phyloP scores from a whole-genome alignment of 768 basidiomycete species.

The Amanita muscaria region DNA sequence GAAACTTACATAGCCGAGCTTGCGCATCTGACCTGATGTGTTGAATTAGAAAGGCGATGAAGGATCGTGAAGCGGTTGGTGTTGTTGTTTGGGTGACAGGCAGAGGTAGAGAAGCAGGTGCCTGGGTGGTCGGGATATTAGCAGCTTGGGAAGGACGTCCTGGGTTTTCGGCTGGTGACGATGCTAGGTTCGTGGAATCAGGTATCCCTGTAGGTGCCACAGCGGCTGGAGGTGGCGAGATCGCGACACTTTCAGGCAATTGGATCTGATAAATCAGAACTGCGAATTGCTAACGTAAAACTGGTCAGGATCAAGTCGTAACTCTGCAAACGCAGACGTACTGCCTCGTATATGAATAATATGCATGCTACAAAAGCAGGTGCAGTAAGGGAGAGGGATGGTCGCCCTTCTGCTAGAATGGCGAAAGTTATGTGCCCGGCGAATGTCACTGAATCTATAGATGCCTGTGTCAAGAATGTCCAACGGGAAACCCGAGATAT shows the following conservation, averaged over 20 bases:
- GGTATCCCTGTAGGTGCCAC: conserved; percentile 18
- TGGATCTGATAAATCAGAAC: conserved; percentile 78
- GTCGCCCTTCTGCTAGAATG: conserved; percentile 72
- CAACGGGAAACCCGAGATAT: conserved; percentile 75
- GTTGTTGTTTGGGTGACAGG: conserved; percentile 19
- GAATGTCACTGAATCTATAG: conserved; percentile 78
- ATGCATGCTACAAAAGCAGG: conserved; percentile 81
- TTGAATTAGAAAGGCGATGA: conserved; percentile 45
- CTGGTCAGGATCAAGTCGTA: background rate
- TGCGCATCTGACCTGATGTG: conserved; percentile 64
- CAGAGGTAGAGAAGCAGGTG: conserved; percentile 15
- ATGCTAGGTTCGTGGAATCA: conserved; percentile 12
- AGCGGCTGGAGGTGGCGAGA: conserved; percentile 16
- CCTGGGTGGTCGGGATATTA: conserved; percentile 12
- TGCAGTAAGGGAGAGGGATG: conserved; percentile 72
- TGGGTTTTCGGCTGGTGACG: conserved; percentile 11
- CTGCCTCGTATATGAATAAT: conserved; percentile 76
- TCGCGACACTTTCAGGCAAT: conserved; percentile 50
- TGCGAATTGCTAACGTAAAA: conserved; percentile 67
- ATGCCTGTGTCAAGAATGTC: conserved; percentile 73
- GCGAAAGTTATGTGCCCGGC: conserved; percentile 86
- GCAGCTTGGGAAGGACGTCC: conserved; percentile 9
- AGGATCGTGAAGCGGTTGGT: conserved; percentile 21
- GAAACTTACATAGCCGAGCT: conserved; percentile 56
- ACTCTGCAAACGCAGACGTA: conserved; percentile 27